Evolutionary conservation across 2,329 filamentous ascomycete species (phyloP).

Genomic region (Spiromastix sp.): DNA sequence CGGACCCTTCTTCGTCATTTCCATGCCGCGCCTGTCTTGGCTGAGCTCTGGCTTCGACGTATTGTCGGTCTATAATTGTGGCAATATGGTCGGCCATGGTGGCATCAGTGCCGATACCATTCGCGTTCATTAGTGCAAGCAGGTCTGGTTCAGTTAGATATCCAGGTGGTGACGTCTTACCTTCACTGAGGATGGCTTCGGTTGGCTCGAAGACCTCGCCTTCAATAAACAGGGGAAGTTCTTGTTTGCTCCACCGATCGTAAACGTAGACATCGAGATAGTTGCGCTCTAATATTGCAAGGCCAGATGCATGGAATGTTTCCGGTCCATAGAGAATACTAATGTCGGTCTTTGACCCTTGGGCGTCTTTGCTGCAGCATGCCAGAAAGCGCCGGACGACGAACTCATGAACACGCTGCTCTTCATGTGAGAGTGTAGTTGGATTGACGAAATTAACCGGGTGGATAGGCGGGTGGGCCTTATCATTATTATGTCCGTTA

Average conservation of each 20-base stretch:
- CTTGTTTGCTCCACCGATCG: slow-evolving; percentile 80
- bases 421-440: slow-evolving; percentile 48
- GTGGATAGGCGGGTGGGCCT: slow-evolving; percentile 94
- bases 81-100: slow-evolving; percentile 99
- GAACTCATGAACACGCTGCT: slow-evolving; percentile 81
- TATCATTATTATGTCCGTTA: slow-evolving; percentile 80
- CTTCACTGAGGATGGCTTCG: slow-evolving; percentile 80
- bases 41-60: slow-evolving; percentile 58
- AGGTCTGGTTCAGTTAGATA: slow-evolving; percentile 93
- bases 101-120: slow-evolving; percentile 95
- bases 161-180: slow-evolving; percentile 73
- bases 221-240: slow-evolving; percentile 66
- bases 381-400: slow-evolving; percentile 85
- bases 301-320: slow-evolving; percentile 67
- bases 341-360: slow-evolving; percentile 74
- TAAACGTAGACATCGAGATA: slow-evolving; percentile 95
- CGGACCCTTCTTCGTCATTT: slow-evolving; percentile 6
- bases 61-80: slow-evolving; percentile 84
- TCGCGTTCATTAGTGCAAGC: slow-evolving; percentile 94
- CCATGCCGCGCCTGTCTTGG: slow-evolving; percentile 6
- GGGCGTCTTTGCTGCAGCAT: slow-evolving; percentile 89
- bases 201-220: slow-evolving; percentile 80
- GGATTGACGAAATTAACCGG: slow-evolving; percentile 76
- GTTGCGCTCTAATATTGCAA: slow-evolving; percentile 78
- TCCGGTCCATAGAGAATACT: slow-evolving; percentile 79